Percentiles rank a stretch among this genome's conserved stretches.
These are phyloP conservation scores for Globisporangium spiculum DNA, from an alignment of 352 stramenopile species.

Conservation along the genomic window DNA sequence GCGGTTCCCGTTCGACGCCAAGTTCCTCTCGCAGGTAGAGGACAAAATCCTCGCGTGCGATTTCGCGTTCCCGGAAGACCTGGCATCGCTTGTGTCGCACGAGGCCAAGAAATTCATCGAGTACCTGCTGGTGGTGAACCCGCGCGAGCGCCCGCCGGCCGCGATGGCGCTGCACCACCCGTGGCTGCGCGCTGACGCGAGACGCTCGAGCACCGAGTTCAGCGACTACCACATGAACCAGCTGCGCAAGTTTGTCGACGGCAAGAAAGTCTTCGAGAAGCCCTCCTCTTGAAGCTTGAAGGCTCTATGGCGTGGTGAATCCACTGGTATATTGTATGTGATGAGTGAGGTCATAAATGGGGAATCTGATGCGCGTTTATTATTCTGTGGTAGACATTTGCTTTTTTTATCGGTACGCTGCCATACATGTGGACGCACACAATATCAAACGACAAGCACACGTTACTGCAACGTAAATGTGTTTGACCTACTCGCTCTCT, in stretches of 20 bases:
- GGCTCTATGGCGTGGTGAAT: neutral
- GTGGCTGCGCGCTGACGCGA: constrained; percentile 54
- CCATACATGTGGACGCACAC: too few species aligned
- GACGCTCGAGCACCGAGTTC: constrained; percentile 30
- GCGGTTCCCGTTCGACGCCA: constrained; percentile 68
- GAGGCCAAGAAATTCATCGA: constrained; percentile 79
- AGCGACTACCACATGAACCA: constrained; percentile 44
- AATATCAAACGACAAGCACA: too few species aligned
- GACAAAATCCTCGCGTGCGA: constrained; percentile 73
- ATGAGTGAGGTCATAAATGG: neutral
- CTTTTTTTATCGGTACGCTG: too few species aligned
- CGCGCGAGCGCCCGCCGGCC: constrained; percentile 55
- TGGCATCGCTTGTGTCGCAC: constrained; percentile 49
- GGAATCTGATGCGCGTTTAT: neutral
- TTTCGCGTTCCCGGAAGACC: constrained; percentile 53
- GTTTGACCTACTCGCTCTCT: too few species aligned
- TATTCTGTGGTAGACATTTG: too few species aligned
- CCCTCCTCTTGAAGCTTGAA: neutral
- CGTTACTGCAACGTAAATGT: too few species aligned
- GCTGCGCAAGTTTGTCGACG: constrained; percentile 44
- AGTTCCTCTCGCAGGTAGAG: constrained; percentile 81
- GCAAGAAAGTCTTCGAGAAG: constrained; percentile 34
- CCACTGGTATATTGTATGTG: neutral
- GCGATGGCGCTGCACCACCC: constrained; percentile 63
- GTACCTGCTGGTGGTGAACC: constrained; percentile 63